A percentile compares a stretch with the other conserved stretches of the same genome.
phyloP scores from a whole-genome alignment of 768 basidiomycete genomes.

The Sistotremastrum suecicum region DNA sequence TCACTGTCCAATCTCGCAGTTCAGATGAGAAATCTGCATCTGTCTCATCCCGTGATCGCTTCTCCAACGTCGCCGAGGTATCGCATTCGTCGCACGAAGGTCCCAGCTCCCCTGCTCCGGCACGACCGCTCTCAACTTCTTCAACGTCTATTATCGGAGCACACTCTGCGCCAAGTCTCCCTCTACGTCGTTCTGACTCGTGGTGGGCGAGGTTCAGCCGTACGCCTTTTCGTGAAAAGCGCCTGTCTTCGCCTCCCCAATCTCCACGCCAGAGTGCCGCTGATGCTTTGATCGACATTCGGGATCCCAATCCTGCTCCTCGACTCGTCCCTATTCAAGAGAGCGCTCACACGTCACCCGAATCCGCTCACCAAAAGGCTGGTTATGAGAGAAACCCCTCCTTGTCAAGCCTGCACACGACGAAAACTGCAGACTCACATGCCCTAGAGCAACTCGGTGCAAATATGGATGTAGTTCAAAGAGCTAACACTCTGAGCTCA shows the following conservation, averaged over 20 bases:
- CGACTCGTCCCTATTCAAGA: conserved; percentile 47
- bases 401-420: conserved; percentile 40
- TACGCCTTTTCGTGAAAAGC: conserved; percentile 41
- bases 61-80: no score
- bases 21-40: conserved; percentile 1
- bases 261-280: conserved; percentile 17
- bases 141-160: conserved; percentile 31
- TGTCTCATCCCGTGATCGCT: neutral
- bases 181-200: conserved; percentile 50
- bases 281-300: conserved; percentile 34
- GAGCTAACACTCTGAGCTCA: conserved; percentile 3
- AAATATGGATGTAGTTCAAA: conserved; percentile 57
- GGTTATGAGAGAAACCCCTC: neutral
- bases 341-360: conserved; percentile 21
- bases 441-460: conserved; percentile 51
- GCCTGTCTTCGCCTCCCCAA: conserved; percentile 28
- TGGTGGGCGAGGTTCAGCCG: conserved; percentile 72
- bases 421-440: conserved; percentile 52
- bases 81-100: no score
- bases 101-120: neutral
- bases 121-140: conserved; percentile 12
- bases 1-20: neutral
- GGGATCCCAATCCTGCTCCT: conserved; percentile 72
- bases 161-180: conserved; percentile 24
- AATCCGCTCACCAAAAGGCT: conserved; percentile 4